These are phyloP conservation scores for Mycosphaerella sp. DNA, from an alignment of 2,329 filamentous ascomycete species.

Conservation along the genomic window DNA sequence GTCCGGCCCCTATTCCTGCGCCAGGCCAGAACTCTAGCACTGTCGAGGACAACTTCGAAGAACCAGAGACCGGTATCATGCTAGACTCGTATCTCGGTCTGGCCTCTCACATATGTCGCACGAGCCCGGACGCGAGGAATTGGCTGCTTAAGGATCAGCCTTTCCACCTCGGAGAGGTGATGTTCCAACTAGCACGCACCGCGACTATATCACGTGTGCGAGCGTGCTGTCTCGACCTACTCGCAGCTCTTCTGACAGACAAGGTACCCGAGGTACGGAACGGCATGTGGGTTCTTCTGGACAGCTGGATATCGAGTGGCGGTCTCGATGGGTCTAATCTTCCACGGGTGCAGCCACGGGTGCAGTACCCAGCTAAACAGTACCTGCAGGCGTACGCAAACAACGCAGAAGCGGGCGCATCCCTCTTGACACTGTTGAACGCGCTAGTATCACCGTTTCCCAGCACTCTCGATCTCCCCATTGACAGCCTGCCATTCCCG, in stretches of 20 bases:
- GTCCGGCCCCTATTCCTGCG: conserved; percentile 55
- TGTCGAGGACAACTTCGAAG: conserved; percentile 50
- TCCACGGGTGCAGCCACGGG: conserved; percentile 14
- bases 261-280: conserved; percentile 63
- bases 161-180: conserved; percentile 63
- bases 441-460: conserved; percentile 62
- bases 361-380: conserved; percentile 25
- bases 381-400: conserved; percentile 29
- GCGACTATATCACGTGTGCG: conserved; percentile 69
- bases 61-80: conserved; percentile 94
- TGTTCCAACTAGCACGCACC: conserved; percentile 73
- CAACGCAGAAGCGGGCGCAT: conserved; percentile 48
- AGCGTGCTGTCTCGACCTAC: conserved; percentile 73
- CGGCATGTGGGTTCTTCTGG: conserved; percentile 72
- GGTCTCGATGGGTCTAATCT: conserved; percentile 19
- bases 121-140: conserved; percentile 64
- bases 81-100: conserved; percentile 87
- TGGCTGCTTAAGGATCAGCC: conserved; percentile 63
- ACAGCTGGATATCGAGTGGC: conserved; percentile 66
- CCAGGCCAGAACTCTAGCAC: conserved; percentile 32
- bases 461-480: conserved; percentile 55
- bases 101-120: conserved; percentile 70
- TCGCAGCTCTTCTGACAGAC: conserved; percentile 67
- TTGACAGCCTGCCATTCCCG: conserved; percentile 73
- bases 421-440: conserved; percentile 72